Conservation (phyloP, 345 rosid species). For the Aegle marmelos region DNA sequence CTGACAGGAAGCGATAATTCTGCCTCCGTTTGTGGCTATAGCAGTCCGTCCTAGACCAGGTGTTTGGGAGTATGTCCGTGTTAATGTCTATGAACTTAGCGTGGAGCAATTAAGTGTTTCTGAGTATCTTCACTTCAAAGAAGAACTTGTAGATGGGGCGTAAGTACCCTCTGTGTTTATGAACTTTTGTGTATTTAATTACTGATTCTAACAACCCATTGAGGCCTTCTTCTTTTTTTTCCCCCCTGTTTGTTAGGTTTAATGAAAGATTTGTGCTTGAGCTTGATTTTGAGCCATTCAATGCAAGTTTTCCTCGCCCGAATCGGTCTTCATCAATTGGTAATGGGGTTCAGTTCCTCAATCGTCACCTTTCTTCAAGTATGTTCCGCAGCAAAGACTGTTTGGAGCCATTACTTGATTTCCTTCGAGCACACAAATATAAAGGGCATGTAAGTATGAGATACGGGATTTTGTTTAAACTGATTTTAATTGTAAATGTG, state of each 20-base stretch:
- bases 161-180: slow-evolving; percentile 31
- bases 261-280: slow-evolving; percentile 61
- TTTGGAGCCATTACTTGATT: slow-evolving; percentile 83
- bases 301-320: slow-evolving; percentile 84
- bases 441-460: slow-evolving; percentile 80
- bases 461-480: neutral
- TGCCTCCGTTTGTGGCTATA: slow-evolving; percentile 91
- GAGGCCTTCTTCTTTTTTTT: neutral
- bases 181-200: neutral
- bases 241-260: slow-evolving; percentile 22
- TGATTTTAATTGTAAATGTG: neutral
- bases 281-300: slow-evolving; percentile 98
- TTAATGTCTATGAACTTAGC: slow-evolving; percentile 72
- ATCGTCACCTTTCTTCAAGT: slow-evolving; percentile 89
- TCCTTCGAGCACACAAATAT: slow-evolving; percentile 76
- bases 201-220: neutral
- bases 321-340: slow-evolving; percentile 92
- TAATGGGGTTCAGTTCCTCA: slow-evolving; percentile 98
- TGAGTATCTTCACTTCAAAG: slow-evolving; percentile 87
- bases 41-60: slow-evolving; percentile 98
- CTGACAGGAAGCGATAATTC: slow-evolving; percentile 82
- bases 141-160: slow-evolving; percentile 80
- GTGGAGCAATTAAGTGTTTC: slow-evolving; percentile 82
- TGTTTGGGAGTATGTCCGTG: slow-evolving; percentile 98
- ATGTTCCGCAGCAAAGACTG: slow-evolving; percentile 94